Base-by-base conservation (phyloP, 2,329 filamentous ascomycete species). In the Xylariaceae sp. region DNA sequence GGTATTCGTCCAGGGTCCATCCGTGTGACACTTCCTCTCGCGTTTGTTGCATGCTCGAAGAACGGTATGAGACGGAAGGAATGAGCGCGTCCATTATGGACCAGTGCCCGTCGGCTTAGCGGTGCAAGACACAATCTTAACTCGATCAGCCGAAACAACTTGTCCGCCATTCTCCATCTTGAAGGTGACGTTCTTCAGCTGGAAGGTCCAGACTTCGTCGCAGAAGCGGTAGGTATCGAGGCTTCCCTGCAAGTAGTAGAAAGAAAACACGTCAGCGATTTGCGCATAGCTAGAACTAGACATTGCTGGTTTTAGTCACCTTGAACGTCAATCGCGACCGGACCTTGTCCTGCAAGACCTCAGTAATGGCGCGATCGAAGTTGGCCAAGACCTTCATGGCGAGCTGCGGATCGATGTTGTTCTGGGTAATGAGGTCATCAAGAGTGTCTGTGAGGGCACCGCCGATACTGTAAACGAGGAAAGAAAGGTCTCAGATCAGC, bases 161-260 rank as follows among this genome's bases (percentile, higher is more conserved):
- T 87, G 84, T 54, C 84, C 86, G 65, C 82, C 83, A 49, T 89
- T 91, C 68, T 98, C 94, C 79, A 98, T 89, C 79, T 99, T 99
- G 80, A 99, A 98, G n/a, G 88, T 92, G 53, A 98, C 93, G 66
- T 98, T 95, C 78, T 97, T 97, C 77, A 99, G 96, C 56, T 99
- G 85, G 75, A 99, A 99, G 1, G 95, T 99, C 95, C 95, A 99
- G 57, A 99, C 95, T 79, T 99, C 95, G 77, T 99, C 95, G 80
- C 95, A 99, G 83, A 99, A 99, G 67, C 95, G 90, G 80, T 99
- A 99, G 14, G 95, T 98, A 74, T 98, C 93, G 62, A 99, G 87
- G 72, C 96, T 95, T 44, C 95, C 95, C 94, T 97, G 68, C 56
- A 57, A 6, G 45, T 19, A 14, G 29, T 19, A 19, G 28, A 56